phyloP scores from a whole-genome alignment of 345 rosid species.

The Cardamine chenopodiifolia region DNA sequence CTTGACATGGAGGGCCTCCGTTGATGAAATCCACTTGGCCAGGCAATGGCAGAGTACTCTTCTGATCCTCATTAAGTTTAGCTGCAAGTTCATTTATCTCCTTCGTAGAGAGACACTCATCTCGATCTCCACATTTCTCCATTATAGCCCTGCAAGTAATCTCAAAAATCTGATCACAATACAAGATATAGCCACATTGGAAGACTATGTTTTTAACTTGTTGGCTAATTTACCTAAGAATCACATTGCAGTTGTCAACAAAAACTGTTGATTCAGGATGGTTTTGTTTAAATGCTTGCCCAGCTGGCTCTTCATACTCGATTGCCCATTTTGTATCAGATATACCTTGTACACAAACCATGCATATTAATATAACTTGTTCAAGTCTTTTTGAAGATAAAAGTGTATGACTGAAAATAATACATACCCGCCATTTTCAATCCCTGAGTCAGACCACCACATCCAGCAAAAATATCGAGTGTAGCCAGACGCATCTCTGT shows the following conservation, averaged over 20 bases:
- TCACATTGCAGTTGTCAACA: constrained; percentile 82
- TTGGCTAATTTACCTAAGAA: constrained; percentile 53
- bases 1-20: constrained; percentile 99
- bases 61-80: constrained; percentile 45
- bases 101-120: constrained; percentile 77
- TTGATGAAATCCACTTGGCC: constrained; percentile 91
- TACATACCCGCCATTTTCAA: constrained; percentile 61
- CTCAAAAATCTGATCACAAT: constrained; percentile 21
- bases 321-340: constrained; percentile 83
- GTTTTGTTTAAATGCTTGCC: constrained; percentile 68
- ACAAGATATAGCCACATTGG: constrained; percentile 3
- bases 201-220: constrained; percentile 5
- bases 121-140: constrained; percentile 73
- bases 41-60: constrained; percentile 48
- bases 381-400: not conserved
- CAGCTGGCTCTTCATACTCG: constrained; percentile 93
- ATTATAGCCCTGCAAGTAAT: constrained; percentile 66
- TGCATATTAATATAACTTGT: constrained; percentile 7
- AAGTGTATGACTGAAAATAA: not conserved
- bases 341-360: constrained; percentile 57
- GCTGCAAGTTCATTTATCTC: constrained; percentile 63
- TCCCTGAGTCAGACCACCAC: constrained; percentile 84
- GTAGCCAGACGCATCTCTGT: constrained; percentile 54
- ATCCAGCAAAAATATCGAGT: constrained; percentile 83
- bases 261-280: constrained; percentile 73